Base-by-base conservation (phyloP, 129 eudicot genomes). In the Centaurea solstitialis region DNA sequence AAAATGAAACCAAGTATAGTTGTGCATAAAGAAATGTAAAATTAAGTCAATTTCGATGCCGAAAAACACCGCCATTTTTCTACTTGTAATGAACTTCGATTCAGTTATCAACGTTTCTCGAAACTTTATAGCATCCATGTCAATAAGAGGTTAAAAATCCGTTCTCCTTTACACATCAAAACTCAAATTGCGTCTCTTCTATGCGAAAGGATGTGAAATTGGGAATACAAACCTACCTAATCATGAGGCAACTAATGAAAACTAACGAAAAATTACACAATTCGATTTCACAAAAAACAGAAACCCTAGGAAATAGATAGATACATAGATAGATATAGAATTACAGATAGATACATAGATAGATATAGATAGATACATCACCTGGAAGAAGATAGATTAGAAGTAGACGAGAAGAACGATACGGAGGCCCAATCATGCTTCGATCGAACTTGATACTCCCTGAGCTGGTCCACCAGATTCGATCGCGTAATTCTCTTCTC, bases 371-470 rank as follows among this genome's bases (percentile, higher is more conserved):
- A 53, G 41, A 73, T 68, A 26, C 22, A 62, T 43, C 59, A 94
- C 98, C 98, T 92, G 45, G 98, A 90, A 77, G 91, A 92, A 79
- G 96, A 86, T 67, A 89, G 75, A 86, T 83, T 92, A 18, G 98
- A 79, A 76, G 93, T 92, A 24, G 98, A 89, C 18, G 98, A 92
- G 84, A 94, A 94, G 86, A 94, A 90, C 2, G 98, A 94, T 24
- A 92, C 91, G 74, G 98, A 92, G 6, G 98, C 96, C 98, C 97
- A 94, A 83, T 92, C 96, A 81, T 94, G 91, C 64, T 94, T 94
- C 23, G 98, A 94, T 83, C 96, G 87, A 84, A 90, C 81, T 89
- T 94, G 97, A 75, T 94, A 92, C 82, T 94, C 98, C 85, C 97
- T 87, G 12, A 94, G 96, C 92, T 94, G 97, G 76, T 94, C 98